phyloP scores from a whole-genome alignment of 2,329 filamentous ascomycete genomes.

The Hypoxylon sp. region DNA sequence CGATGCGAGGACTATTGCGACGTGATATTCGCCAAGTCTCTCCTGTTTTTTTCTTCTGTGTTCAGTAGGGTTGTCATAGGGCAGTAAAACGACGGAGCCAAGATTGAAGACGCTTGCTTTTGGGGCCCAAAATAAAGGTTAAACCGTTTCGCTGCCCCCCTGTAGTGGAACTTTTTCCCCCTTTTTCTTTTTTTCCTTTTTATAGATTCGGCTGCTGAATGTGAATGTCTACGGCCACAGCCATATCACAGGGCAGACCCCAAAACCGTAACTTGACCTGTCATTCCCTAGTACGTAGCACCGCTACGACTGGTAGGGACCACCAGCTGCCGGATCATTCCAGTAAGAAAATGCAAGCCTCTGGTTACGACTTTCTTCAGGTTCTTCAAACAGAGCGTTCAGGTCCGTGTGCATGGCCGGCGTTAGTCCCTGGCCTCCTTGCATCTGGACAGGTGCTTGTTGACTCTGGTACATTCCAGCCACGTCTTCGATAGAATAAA shows the following conservation, averaged over 20 bases:
- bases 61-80: not conserved
- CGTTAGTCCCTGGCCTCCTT: conserved; percentile 16
- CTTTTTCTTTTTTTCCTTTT: conserved; percentile 4
- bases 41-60: no score
- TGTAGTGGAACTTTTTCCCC: not conserved
- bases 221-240: not conserved
- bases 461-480: conserved; percentile 43
- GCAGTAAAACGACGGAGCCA: not conserved
- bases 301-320: conserved; percentile 25
- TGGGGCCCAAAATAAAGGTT: conserved; percentile 1
- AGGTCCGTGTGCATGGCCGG: conserved; percentile 27
- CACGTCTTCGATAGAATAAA: conserved; percentile 44
- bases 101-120: conserved; percentile 11
- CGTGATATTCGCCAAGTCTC: not conserved
- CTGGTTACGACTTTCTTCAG: conserved; percentile 23
- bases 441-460: conserved; percentile 21
- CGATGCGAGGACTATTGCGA: not conserved
- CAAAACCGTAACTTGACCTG: conserved; percentile 3
- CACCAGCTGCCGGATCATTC: conserved; percentile 18
- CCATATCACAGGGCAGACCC: not conserved
- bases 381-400: conserved; percentile 30
- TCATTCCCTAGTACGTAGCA: not conserved
- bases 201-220: not conserved
- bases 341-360: conserved; percentile 29
- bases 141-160: conserved; percentile 1